Base-by-base conservation (phyloP, 2,329 filamentous ascomycete genomes). In the Parastagonospora nodorum region DNA sequence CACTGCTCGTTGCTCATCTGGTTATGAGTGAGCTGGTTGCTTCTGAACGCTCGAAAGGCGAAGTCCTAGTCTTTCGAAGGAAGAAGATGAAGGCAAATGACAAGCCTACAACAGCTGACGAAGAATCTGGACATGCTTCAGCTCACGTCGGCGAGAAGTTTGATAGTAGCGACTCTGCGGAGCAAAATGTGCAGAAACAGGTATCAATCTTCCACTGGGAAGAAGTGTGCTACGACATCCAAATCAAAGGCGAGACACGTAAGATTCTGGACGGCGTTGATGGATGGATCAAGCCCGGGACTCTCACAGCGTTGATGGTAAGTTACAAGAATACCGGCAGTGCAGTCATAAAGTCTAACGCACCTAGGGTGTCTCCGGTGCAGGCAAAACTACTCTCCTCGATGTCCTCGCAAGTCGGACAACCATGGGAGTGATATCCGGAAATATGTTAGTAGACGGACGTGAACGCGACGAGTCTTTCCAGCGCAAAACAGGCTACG, bases 381-480 rank as follows among this genome's bases (percentile, higher is more conserved):
- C 92, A 9, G 92, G 92, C 46, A 96, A 96, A 74, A 96, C 92
- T 0, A 95, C 91, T 0, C 81, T 96, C 24, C 78, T 96, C n/a
- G 89, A 96, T 73, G 88, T 89, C 29, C 80, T 96, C 49, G 64
- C 64, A 6, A 55, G 59, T 19, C 57, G 66, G 2, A 60, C 56
- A 10, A 62, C 65, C 1, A 62, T 61, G 51, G 67, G 67, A 8
- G 59, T 71, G 8, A 61, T 70, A 8, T 59, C 58, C 27, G 67
- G 67, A 2, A 52, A 57, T 14, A 66, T 67, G 50, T 46, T 69
- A 12, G 67, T 71, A 5, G 56, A 68, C 40, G 64, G 64, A 6
- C 52, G 59, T 14, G 53, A 59, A 11, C 60, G 55, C 89, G 89
- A 93, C 59, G 81, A 81, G 40, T 90, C 88, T 0, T 95, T 95